Base-by-base conservation (phyloP, 257 asterid genomes). In the Plantago major region DNA sequence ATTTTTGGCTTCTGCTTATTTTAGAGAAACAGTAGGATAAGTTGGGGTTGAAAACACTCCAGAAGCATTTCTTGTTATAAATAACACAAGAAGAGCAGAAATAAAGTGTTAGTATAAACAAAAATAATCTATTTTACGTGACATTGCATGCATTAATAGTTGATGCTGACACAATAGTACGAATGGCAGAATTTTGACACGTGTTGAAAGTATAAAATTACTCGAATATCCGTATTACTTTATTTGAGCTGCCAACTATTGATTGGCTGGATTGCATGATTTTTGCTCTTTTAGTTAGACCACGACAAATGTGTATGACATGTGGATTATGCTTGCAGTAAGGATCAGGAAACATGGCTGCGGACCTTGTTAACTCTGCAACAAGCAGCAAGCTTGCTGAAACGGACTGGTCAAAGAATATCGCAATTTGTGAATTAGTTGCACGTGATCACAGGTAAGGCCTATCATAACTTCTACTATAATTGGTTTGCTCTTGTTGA, bases 391-490 rank as follows among this genome's bases (percentile, higher is more conserved):
- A 52, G 5, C 58, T 52, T 9, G 3, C 58, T 5, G 58, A 52
- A 22, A 26, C 58, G 10, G 58, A 52, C 5, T 52, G 42, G 58
- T 52, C 58, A 5, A 52, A 19, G 13, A 52, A 52, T 37, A 26
- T 52, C 10, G 16, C 12, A 15, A 52, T 52, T 52, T 22, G 58
- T 37, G 58, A 52, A 52, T 37, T 52, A 52, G 58, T 52, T 52
- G 58, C 58, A 52, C 58, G 42, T 22, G 58, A 52, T 52, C 42
- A 26, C 58, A 52, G 45, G 63, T 58, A 58, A 40, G 49, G 63
- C 10, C 19, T 44, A 59, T 58, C 49, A 18, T 18, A 30, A 30
- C 33, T 33, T 40, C 16, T 9, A 8, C 26, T 38, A 13, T 12
- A 13, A 22, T 15, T 43, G 30, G 17, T 37, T 63, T 33, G 48